phyloP scores from a whole-genome alignment of 2,329 filamentous ascomycete species.

The Biscogniauxia sp. region DNA sequence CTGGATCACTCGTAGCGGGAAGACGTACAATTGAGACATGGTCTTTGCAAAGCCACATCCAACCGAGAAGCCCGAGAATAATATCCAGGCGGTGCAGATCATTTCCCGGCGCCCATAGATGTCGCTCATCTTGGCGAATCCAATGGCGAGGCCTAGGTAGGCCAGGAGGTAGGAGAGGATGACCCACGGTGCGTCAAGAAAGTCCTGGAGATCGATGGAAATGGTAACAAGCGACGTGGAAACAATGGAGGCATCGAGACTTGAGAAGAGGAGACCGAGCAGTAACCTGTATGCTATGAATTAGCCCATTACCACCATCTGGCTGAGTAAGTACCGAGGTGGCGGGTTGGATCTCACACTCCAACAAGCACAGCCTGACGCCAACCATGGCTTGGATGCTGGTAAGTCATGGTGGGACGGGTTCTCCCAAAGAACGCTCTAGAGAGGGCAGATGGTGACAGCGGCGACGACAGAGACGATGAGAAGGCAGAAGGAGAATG shows the following conservation, averaged over 20 bases:
- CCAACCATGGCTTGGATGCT: constrained; percentile 18
- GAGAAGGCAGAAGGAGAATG: too few species aligned
- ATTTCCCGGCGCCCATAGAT: constrained; percentile 55
- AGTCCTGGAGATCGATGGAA: constrained; percentile 50
- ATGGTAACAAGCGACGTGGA: constrained; percentile 58
- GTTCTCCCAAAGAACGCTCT: too few species aligned
- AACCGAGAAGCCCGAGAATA: constrained; percentile 55
- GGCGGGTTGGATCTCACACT: constrained; percentile 34
- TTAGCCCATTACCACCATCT: constrained; percentile 23
- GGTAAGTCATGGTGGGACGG: constrained; percentile 18
- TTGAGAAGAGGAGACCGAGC: constrained; percentile 54
- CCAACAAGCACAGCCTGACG: constrained; percentile 35
- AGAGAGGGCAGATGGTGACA: neutral
- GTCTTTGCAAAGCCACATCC: constrained; percentile 49
- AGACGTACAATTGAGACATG: constrained; percentile 50
- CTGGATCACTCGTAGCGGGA: neutral
- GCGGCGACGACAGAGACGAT: neutral
- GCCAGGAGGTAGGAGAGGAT: constrained; percentile 55
- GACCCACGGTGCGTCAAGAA: constrained; percentile 53
- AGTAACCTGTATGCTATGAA: constrained; percentile 40
- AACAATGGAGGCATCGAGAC: constrained; percentile 56
- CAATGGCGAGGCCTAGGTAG: constrained; percentile 58
- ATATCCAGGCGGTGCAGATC: constrained; percentile 49
- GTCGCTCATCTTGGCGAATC: constrained; percentile 58
- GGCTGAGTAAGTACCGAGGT: constrained; percentile 28